Percentiles rank a stretch among this genome's conserved stretches.
phyloP scores from a whole-genome alignment of 306 rosid species.

The Dalbergia cultrata region DNA sequence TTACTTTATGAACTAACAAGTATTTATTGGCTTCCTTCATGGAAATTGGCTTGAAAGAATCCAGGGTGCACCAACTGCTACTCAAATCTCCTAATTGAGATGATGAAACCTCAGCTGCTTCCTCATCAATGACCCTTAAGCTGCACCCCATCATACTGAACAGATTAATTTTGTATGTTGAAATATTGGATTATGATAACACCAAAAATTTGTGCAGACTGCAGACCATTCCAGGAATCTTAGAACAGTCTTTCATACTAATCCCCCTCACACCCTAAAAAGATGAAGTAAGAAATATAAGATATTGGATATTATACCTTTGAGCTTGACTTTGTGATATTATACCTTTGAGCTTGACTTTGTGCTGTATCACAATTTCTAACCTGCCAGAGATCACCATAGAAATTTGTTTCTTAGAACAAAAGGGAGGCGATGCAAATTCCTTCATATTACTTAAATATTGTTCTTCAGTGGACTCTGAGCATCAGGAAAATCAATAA shows the following conservation, averaged over 20 bases:
- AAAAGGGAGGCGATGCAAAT: too few species aligned
- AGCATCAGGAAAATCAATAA: conserved; percentile 37
- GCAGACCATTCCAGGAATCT: conserved; percentile 8
- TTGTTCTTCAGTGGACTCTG: conserved; percentile 31
- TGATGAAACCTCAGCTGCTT: conserved; percentile 47
- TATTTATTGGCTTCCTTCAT: conserved; percentile 36
- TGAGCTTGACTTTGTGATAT: conserved; percentile 37
- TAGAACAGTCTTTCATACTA: not conserved
- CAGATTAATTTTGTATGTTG: conserved; percentile 12
- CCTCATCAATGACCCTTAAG: conserved; percentile 37
- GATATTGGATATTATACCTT: conserved; percentile 37
- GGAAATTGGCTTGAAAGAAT: conserved; percentile 36
- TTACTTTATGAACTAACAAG: conserved; percentile 55
- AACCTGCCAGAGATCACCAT: conserved; percentile 32
- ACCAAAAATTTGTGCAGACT: not conserved
- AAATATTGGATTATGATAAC: conserved; percentile 12
- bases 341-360: conserved; percentile 42
- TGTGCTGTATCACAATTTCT: conserved; percentile 40
- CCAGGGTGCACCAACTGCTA: conserved; percentile 44
- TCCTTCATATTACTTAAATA: not conserved
- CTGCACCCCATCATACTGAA: conserved; percentile 45
- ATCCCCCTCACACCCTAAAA: not conserved
- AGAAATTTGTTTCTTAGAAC: not conserved
- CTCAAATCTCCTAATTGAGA: conserved; percentile 44
- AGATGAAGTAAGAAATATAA: conserved; percentile 21